phyloP scores from a whole-genome alignment of 345 rosid species.

The Gossypium stocksii region DNA sequence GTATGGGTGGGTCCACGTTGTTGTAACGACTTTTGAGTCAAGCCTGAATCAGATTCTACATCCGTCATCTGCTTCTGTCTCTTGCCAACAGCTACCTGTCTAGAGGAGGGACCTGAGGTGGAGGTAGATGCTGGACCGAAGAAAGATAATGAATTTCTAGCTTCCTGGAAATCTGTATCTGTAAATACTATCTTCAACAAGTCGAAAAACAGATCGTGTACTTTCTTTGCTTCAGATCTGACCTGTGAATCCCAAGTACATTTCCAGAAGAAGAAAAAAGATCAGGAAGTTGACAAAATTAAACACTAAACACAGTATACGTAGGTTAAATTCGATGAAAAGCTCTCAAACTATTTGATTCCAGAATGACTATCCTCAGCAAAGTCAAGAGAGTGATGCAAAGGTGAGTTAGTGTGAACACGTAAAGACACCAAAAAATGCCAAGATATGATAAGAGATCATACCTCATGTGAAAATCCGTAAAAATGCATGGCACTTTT shows the following conservation, averaged over 20 bases:
- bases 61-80: slow-evolving; percentile 54
- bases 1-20: slow-evolving; percentile 38
- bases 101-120: slow-evolving; percentile 46
- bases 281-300: too few relatives aligned
- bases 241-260: slow-evolving; percentile 48
- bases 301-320: too few relatives aligned
- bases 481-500: slow-evolving; percentile 84
- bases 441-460: background rate
- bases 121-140: slow-evolving; percentile 46
- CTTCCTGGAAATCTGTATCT: slow-evolving; percentile 80
- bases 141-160: slow-evolving; percentile 68
- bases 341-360: slow-evolving; percentile 1
- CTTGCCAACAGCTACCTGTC: slow-evolving; percentile 51
- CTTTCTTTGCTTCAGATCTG: slow-evolving; percentile 90
- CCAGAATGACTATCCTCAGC: background rate
- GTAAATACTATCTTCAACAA: slow-evolving; percentile 86
- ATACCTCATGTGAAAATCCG: slow-evolving; percentile 91
- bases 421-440: background rate
- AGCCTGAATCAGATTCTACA: slow-evolving; percentile 50
- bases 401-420: background rate
- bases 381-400: slow-evolving; percentile 6
- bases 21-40: slow-evolving; percentile 49
- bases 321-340: background rate
- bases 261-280: background rate
- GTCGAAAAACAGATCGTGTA: slow-evolving; percentile 94